phyloP scores from a whole-genome alignment of 2,329 filamentous ascomycete species.

The Magnaporthiopsis incrustans region DNA sequence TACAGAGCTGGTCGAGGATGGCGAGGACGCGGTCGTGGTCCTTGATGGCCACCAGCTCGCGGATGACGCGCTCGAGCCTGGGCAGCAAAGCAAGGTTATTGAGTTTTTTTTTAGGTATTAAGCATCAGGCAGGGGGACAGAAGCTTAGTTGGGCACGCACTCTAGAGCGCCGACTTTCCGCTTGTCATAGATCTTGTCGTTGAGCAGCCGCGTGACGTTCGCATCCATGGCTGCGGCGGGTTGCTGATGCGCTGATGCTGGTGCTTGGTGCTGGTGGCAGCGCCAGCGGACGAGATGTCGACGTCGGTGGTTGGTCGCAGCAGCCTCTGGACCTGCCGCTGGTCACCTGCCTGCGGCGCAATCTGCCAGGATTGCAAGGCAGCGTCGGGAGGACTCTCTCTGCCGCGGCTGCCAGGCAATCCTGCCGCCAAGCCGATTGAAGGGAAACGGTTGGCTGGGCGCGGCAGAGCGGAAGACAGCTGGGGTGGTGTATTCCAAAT shows the following conservation, averaged over 20 bases:
- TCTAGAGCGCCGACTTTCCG: conserved; percentile 93
- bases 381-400: no score
- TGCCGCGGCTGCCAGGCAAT: no score
- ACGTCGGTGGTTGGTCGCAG: no score
- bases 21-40: conserved; percentile 75
- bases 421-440: no score
- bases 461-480: no score
- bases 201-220: conserved; percentile 81
- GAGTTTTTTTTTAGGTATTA: neutral
- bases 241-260: neutral
- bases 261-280: neutral
- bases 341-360: no score
- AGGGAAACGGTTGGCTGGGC: no score
- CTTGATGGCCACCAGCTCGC: conserved; percentile 67
- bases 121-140: conserved; percentile 1
- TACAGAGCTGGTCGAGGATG: conserved; percentile 92
- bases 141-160: conserved; percentile 45
- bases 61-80: conserved; percentile 84
- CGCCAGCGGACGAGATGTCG: no score
- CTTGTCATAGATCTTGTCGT: conserved; percentile 98
- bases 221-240: conserved; percentile 59
- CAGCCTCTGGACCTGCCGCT: no score
- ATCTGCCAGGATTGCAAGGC: no score
- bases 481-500: no score
- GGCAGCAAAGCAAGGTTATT: conserved; percentile 10